Percentiles rank a stretch among this genome's conserved stretches.
These are phyloP conservation scores for Striga asiatica DNA, from an alignment of 257 asterid species.

Conservation along the genomic window DNA sequence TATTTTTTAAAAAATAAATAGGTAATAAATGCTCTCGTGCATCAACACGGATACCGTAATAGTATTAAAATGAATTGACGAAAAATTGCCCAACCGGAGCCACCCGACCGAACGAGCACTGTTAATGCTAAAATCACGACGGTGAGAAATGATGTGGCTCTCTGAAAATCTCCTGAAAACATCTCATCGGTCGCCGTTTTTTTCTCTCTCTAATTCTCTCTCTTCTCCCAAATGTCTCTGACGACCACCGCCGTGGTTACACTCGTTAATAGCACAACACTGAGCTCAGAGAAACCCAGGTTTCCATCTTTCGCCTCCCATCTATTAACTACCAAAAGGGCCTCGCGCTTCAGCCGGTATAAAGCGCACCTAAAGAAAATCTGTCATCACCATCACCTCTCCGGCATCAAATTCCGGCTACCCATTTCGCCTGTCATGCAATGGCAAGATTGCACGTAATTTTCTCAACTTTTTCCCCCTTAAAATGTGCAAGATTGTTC, in stretches of 20 bases:
- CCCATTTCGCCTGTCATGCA: constrained; percentile 51
- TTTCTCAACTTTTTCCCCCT: not conserved
- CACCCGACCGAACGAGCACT: not conserved
- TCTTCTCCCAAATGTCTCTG: not conserved
- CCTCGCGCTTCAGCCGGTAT: constrained; percentile 11
- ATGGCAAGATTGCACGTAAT: constrained; percentile 94
- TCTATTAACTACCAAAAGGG: constrained; percentile 20
- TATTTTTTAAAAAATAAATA: no score
- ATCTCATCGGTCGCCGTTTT: not conserved
- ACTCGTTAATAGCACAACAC: constrained; percentile 9
- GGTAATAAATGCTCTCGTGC: no score
- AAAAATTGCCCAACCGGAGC: no score
- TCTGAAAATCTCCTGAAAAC: not conserved
- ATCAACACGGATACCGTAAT: no score
- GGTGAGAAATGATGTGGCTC: not conserved
- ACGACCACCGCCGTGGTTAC: not conserved
- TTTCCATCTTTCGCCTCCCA: constrained; percentile 14
- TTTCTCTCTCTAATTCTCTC: no score
- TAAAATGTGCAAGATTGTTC: no score
- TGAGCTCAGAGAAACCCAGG: not conserved
- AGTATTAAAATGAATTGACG: no score
- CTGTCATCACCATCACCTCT: constrained; percentile 8
- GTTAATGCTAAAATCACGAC: not conserved
- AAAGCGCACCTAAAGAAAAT: constrained; percentile 18
- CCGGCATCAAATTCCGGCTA: constrained; percentile 25